phyloP scores from a whole-genome alignment of 1,284 basidiomycete genomes.

The Puccinia triticina region DNA sequence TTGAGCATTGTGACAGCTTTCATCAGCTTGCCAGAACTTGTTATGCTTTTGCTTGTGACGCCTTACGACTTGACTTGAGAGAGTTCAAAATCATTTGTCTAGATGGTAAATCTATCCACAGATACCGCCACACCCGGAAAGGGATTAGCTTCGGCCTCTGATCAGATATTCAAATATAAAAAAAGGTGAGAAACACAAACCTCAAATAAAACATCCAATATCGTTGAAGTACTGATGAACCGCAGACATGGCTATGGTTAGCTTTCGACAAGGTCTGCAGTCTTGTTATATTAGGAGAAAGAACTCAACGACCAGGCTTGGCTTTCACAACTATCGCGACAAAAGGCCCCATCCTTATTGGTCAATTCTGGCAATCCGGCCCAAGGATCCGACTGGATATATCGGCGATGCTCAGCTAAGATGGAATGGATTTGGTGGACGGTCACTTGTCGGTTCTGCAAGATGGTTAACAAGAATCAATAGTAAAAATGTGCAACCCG shows the following conservation, averaged over 20 bases:
- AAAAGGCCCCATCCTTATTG: conserved; percentile 69
- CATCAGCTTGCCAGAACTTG: too few relatives aligned
- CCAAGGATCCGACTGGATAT: conserved; percentile 81
- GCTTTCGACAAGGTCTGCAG: neutral
- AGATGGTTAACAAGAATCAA: neutral
- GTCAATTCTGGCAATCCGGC: conserved; percentile 82
- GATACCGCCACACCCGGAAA: neutral
- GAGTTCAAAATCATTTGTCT: neutral
- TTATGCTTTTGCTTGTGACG: neutral
- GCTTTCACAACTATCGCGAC: conserved; percentile 81
- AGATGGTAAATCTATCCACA: conserved; percentile 8
- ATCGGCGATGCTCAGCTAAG: conserved; percentile 70
- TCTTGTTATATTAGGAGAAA: neutral
- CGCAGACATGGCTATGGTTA: neutral
- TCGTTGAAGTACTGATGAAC: conserved; percentile 31
- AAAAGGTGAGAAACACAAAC: conserved; percentile 1
- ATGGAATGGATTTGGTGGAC: conserved; percentile 76
- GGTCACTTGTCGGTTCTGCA: conserved; percentile 71
- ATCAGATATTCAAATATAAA: neutral
- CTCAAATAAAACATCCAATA: conserved; percentile 44
- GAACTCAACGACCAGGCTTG: conserved; percentile 65
- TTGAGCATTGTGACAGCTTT: too few relatives aligned
- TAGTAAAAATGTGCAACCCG: neutral
- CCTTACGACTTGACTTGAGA: neutral
- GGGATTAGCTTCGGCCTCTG: neutral